Percentiles rank a stretch among this genome's conserved stretches.
These are phyloP conservation scores for Przewalskia tangutica DNA, from an alignment of 257 asterid species.

Conservation along the genomic window DNA sequence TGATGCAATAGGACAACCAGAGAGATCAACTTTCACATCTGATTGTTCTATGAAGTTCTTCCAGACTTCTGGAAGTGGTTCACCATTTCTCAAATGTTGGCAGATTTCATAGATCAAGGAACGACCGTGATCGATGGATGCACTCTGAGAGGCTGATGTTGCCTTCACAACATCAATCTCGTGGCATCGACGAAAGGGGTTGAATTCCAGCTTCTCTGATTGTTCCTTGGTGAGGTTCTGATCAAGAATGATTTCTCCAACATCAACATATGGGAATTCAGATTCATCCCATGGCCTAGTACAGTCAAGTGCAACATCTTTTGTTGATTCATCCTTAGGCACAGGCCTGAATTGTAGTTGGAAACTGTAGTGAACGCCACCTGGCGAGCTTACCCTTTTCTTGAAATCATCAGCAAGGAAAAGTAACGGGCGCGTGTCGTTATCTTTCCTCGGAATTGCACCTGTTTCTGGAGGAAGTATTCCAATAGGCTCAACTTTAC, in stretches of 20 bases:
- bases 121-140: slow-evolving; percentile 87
- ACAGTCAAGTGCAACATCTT: slow-evolving; percentile 61
- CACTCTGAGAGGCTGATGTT: slow-evolving; percentile 66
- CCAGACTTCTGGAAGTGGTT: slow-evolving; percentile 81
- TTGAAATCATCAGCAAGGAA: slow-evolving; percentile 75
- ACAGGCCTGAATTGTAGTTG: slow-evolving; percentile 57
- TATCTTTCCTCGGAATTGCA: slow-evolving; percentile 56
- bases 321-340: slow-evolving; percentile 41
- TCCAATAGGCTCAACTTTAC: slow-evolving; percentile 65
- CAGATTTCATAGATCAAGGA: slow-evolving; percentile 69
- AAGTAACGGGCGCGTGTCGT: slow-evolving; percentile 56
- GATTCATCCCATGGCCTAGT: slow-evolving; percentile 71
- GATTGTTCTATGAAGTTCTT: slow-evolving; percentile 69
- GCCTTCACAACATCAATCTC: slow-evolving; percentile 72
- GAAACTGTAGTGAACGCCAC: slow-evolving; percentile 55
- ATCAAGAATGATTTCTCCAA: slow-evolving; percentile 52
- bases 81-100: slow-evolving; percentile 65
- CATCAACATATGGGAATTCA: slow-evolving; percentile 47
- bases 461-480: slow-evolving; percentile 93
- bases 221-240: slow-evolving; percentile 46
- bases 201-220: slow-evolving; percentile 64
- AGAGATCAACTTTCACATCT: slow-evolving; percentile 75
- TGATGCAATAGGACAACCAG: slow-evolving; percentile 64
- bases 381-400: slow-evolving; percentile 45
- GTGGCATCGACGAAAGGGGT: slow-evolving; percentile 53